These are phyloP conservation scores for Penicillium cataractarum DNA, from an alignment of 495 filamentous ascomycete species.

Conservation along the genomic window DNA sequence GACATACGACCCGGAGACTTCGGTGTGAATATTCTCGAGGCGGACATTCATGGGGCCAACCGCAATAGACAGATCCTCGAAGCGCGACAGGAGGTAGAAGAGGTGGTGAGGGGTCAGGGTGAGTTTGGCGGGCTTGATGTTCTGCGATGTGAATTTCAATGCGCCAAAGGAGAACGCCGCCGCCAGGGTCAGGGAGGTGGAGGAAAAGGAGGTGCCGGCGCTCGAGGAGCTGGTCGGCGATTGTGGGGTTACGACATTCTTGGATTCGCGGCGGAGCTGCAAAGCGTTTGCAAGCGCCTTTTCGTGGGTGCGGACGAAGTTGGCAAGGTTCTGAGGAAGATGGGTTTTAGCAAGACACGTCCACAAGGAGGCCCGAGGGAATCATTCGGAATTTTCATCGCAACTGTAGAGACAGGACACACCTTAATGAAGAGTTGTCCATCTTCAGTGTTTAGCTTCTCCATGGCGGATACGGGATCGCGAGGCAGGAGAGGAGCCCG, in stretches of 20 bases:
- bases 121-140: constrained; percentile 84
- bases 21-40: constrained; percentile 90
- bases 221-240: constrained; percentile 50
- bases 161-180: constrained; percentile 84
- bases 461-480: constrained; percentile 44
- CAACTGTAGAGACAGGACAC: constrained; percentile 19
- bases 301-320: constrained; percentile 95
- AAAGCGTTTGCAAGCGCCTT: constrained; percentile 96
- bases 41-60: constrained; percentile 96
- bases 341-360: constrained; percentile 13
- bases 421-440: constrained; percentile 89
- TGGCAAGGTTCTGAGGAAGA: constrained; percentile 75
- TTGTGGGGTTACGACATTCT: constrained; percentile 59
- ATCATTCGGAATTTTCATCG: not conserved
- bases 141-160: constrained; percentile 80
- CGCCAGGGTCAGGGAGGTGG: constrained; percentile 72
- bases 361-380: too few species aligned
- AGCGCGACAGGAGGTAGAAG: constrained; percentile 92
- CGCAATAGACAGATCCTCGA: constrained; percentile 86
- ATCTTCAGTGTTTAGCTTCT: constrained; percentile 71
- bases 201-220: constrained; percentile 63
- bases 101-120: constrained; percentile 96
- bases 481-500: constrained; percentile 30
- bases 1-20: constrained; percentile 85
- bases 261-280: constrained; percentile 72